These are phyloP conservation scores for Oxyria digyna DNA, from an alignment of 148 eudicot genomes.

Conservation along the genomic window DNA sequence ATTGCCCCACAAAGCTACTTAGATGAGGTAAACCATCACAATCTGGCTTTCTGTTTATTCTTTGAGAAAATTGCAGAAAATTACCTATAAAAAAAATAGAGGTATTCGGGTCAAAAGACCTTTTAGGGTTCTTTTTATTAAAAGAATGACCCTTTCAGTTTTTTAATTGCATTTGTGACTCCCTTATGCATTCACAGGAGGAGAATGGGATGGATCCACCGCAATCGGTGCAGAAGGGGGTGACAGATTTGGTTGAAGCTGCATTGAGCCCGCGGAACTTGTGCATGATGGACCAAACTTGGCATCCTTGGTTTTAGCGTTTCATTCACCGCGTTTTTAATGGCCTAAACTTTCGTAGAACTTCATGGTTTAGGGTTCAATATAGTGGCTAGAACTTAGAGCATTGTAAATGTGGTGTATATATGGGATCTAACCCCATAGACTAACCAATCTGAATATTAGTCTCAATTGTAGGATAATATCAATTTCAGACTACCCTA, in stretches of 20 bases:
- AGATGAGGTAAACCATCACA: slow-evolving; percentile 57
- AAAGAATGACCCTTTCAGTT: too few relatives aligned
- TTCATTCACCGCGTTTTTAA: neutral
- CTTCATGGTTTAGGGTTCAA: neutral
- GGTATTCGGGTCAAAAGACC: too few relatives aligned
- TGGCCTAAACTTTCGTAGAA: neutral
- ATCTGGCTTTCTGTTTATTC: neutral
- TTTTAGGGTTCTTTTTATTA: too few relatives aligned
- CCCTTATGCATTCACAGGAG: slow-evolving; percentile 62
- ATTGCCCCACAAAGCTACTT: slow-evolving; percentile 79
- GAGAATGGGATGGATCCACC: slow-evolving; percentile 82
- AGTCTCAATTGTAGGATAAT: neutral
- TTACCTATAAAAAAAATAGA: too few relatives aligned
- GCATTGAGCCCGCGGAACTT: slow-evolving; percentile 83
- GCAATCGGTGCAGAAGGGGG: slow-evolving; percentile 86
- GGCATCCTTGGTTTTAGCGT: slow-evolving; percentile 93
- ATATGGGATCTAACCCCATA: neutral
- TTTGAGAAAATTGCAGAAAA: neutral
- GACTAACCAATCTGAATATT: neutral
- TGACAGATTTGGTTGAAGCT: slow-evolving; percentile 84
- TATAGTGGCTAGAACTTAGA: neutral
- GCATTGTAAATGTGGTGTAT: neutral
- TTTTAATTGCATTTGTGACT: too few relatives aligned
- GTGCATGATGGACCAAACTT: slow-evolving; percentile 99
- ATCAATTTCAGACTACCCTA: neutral